A percentile compares a stretch with the other conserved stretches of the same genome.
Conservation (phyloP, 495 filamentous ascomycete genomes). For the Xylaria venustula region DNA sequence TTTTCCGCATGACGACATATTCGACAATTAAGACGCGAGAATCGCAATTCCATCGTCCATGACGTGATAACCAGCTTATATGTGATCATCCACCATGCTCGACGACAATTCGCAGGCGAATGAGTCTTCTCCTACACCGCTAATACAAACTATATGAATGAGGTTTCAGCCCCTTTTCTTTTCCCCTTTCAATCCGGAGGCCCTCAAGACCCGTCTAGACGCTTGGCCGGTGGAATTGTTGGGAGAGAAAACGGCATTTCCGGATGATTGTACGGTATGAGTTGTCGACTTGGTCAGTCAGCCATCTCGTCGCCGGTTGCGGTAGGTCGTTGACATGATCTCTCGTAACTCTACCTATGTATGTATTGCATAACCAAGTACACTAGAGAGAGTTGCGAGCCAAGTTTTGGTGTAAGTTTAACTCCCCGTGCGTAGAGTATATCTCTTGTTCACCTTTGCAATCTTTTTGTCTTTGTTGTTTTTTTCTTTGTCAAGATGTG, state of each 20-base stretch:
- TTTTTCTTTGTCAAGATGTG: too few relatives aligned
- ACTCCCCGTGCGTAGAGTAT: too few relatives aligned
- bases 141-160: neutral
- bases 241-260: neutral
- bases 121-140: slow-evolving; percentile 2
- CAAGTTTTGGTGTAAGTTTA: too few relatives aligned
- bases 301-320: neutral
- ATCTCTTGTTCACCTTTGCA: too few relatives aligned
- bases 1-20: slow-evolving; percentile 6
- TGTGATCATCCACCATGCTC: slow-evolving; percentile 9
- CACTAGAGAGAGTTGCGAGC: too few relatives aligned
- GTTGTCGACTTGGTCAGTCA: neutral
- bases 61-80: slow-evolving; percentile 13
- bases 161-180: slow-evolving; percentile 1
- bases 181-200: neutral
- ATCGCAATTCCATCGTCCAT: slow-evolving; percentile 2
- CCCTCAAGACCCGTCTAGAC: neutral
- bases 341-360: too few relatives aligned
- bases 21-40: neutral
- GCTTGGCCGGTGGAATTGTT: neutral
- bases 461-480: too few relatives aligned
- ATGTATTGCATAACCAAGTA: too few relatives aligned
- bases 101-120: slow-evolving; percentile 1
- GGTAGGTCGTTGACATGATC: neutral
- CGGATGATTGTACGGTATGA: neutral